Base-by-base conservation (phyloP, 1,139 yeast species). In the Geotrichum citri-aurantii region DNA sequence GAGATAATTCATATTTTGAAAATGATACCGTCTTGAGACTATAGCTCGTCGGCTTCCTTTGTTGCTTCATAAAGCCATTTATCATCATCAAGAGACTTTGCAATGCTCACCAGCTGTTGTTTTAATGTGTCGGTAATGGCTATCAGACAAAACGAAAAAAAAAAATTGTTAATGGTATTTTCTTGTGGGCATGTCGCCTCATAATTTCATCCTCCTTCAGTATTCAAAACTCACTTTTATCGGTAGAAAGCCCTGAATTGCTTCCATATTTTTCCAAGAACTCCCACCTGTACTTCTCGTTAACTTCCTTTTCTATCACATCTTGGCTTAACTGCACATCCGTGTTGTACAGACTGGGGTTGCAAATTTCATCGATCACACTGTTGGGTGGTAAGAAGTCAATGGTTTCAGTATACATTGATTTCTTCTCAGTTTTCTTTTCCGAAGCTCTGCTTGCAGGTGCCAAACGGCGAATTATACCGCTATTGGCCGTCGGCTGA, bases 21-120 rank as follows among this genome's bases (percentile, higher is more conserved):
- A 5, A 12, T 4, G 37, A 31, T 37, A 14, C 17, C 17, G 19
- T 17, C 44, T n/a, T 37, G 17, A 17, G 17, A 10, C 17, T 17
- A 37, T 37, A 19, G 14, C 44, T 37, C 44, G 44, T 37, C 14
- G 12, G 19, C 14, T 19, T 37, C 44, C 21, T 37, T 17, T n/a
- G 44, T 37, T 8, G 56, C 48, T 48, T 54, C 56, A 40, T 54
- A 54, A 8, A 54, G 49, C 59, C 59, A 57, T 33, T 48, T 53
- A 26, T 57, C 59, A 8, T 57, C 56, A 11, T 57, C 57, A 44
- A 57, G 37, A 14, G 57, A 50, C 37, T 54, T 57, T n/a, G 56
- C 57, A 5, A 40, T 33, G 33, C 17, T 37, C 11, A 50, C 44
- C 31, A 57, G 55, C 50, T 54, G 50, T 17, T 54, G 49, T 17